Evolutionary conservation across 106 monocot genomes (phyloP), one percentile per base, ranked within the genome.

Genomic region (Hemerocallis citrina): DNA sequence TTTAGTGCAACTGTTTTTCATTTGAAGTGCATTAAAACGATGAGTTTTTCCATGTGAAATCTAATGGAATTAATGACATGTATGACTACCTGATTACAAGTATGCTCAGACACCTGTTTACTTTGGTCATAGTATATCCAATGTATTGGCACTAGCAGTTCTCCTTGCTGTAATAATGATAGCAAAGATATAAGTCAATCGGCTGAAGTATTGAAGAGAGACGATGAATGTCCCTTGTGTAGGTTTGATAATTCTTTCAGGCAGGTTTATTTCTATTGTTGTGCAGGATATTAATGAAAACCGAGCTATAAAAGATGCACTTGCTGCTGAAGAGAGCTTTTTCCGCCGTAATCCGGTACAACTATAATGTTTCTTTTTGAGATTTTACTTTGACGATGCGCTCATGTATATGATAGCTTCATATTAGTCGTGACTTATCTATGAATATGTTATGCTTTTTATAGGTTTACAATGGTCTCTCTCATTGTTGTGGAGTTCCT

Each of bases 401-500:
- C n/a, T 6, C 54, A 54, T 54, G 29, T 32, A 32, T 16, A 3
- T 54, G 54, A 54, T 29, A n/a, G n/a, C 6, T 32, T 32, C 11
- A 28, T 24, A 35, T 23, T 59, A 22, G 11, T 40, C 41, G 34
- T 9, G 17, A 8, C 2, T 63, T 46, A 12, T 36, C 37, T 44
- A 25, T 29, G 37, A n/a, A 36, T 41, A 55, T 57, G 25, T 61
- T 23, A 5, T 72, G 37, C 52, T 66, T 39, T 19, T 59, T 71
- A 42, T 59, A 95, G 94, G 83, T 82, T 36, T 95, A 95, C 64
- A 74, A 89, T 71, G 88, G 87, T 40, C 88, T 98, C 25, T 65
- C 92, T 62, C 81, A 98, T 82, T 88, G 88, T 17, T 98, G 88
- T 67, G 96, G 96, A 37, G 63, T 98, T 61, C 85, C 84, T 47